Base-by-base conservation (phyloP, 73 alveolate genomes). In the Breviolum minutum region DNA sequence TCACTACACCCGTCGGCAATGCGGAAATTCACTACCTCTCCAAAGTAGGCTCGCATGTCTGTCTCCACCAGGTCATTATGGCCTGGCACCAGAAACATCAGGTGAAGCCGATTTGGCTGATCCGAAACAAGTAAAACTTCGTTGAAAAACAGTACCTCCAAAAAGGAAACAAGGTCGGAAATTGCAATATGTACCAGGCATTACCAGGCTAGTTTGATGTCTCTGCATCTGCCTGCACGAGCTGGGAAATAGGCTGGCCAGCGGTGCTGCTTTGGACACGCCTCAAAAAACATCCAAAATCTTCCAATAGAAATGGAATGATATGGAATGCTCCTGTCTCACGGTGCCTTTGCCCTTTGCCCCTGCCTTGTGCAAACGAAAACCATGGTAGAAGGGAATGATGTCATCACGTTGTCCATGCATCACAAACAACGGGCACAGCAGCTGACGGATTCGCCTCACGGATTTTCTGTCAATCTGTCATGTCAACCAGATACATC, bases 381-480 rank as follows among this genome's bases (percentile, higher is more conserved):
- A 68, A 86, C 99, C 99, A 48, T 94, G 99, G 99, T 94, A 94
- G 94, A 94, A 94, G 48, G 99, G 99, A 54, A 94, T 94, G 99
- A 94, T 94, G 66, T 94, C 99, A 29, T 94, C 99, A 20, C 94
- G 73, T 63, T 94, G 99, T 71, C 99, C 99, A 27, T 94, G 99
- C 94, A 94, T 94, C 94, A 94, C 99, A 60, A 91, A 79, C 66
- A 92, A 29, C 19, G 98, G 98, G 81, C 98, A 92, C 81, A 92
- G 98, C 63, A 92, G 68, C 48, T 92, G 89, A 40, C 90, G 89
- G 30, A 92, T 90, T 10, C 98, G 98, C 98, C 98, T 92, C 26
- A 29, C 79, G 10, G 48, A 40, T 40, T 40, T 40, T 40, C 80
- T 69, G 80, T 69, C 20, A n/a, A n/a, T n/a, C n/a, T n/a, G n/a